Conservation (phyloP, 805 yeast species). For the Ogataea parapolymorpha region DNA sequence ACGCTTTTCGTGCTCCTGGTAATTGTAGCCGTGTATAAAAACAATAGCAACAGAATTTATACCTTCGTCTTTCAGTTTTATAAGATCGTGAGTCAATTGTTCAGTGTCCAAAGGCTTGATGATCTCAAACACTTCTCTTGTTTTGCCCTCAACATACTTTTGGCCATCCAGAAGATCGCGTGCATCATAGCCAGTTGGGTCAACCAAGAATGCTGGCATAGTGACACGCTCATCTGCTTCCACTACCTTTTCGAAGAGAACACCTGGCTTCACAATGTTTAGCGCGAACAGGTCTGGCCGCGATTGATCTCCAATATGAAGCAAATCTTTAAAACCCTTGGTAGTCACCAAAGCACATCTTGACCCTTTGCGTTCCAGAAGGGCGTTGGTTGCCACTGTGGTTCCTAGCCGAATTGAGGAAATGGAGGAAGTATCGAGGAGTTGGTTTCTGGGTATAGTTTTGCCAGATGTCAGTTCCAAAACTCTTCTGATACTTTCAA, state of each 20-base stretch:
- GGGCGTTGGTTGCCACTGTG: constrained; percentile 28
- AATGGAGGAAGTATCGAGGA: constrained; percentile 18
- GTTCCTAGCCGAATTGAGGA: constrained; percentile 27
- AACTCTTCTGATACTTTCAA: constrained; percentile 27
- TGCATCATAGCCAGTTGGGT: constrained; percentile 14
- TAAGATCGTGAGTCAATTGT: constrained; percentile 21
- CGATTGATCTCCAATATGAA: constrained; percentile 33
- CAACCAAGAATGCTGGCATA: constrained; percentile 24
- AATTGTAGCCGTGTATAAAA: constrained; percentile 36
- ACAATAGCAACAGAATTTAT: constrained; percentile 35
- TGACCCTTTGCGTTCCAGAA: constrained; percentile 23
- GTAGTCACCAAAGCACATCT: constrained; percentile 27
- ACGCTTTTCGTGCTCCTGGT: constrained; percentile 37
- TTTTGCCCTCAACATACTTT: constrained; percentile 24
- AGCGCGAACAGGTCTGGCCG: constrained; percentile 26
- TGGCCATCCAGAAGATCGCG: constrained; percentile 4
- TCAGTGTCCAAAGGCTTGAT: constrained; percentile 34
- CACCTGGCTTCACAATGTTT: constrained; percentile 20
- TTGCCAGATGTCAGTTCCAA: constrained; percentile 16
- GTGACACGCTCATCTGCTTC: constrained; percentile 25
- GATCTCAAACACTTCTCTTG: constrained; percentile 38
- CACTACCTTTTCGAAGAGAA: constrained; percentile 20
- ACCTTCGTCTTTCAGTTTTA: constrained; percentile 23
- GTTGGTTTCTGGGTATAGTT: constrained; percentile 17
- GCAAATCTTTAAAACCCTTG: constrained; percentile 31